A percentile compares a stretch with the other conserved stretches of the same genome.
phyloP scores from a whole-genome alignment of 345 rosid genomes.

The Pseudoturritis turrita region DNA sequence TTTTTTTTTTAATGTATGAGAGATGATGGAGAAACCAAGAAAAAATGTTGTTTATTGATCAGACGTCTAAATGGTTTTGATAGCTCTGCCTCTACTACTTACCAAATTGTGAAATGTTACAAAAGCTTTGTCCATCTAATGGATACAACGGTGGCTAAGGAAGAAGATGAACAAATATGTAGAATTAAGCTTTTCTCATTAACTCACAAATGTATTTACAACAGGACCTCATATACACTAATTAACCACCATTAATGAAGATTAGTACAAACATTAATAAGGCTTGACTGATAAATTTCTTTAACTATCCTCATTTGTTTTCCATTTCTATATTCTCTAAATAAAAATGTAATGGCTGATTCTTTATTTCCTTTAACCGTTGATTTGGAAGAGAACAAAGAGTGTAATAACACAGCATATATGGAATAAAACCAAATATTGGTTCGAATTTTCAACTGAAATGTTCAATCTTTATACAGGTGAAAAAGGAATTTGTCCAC shows the following conservation, averaged over 20 bases:
- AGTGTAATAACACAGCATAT: background rate
- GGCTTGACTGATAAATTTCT: too few relatives aligned
- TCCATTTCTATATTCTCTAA: too few relatives aligned
- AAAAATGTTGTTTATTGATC: slow-evolving; percentile 82
- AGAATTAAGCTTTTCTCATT: too few relatives aligned
- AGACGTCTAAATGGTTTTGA: slow-evolving; percentile 84
- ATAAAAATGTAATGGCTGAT: background rate
- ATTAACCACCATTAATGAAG: too few relatives aligned
- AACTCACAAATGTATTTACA: too few relatives aligned
- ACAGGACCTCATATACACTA: too few relatives aligned
- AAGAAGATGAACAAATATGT: too few relatives aligned
- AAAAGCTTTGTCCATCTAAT: slow-evolving; percentile 68
- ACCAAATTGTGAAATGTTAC: slow-evolving; percentile 67
- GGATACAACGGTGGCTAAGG: slow-evolving; percentile 50
- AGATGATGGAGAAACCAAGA: slow-evolving; percentile 34
- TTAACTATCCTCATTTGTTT: too few relatives aligned
- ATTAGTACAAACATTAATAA: too few relatives aligned
- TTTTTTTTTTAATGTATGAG: too few relatives aligned
- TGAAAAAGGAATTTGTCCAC: slow-evolving; percentile 3
- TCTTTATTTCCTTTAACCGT: background rate
- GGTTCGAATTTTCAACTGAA: slow-evolving; percentile 4
- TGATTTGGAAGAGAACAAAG: background rate
- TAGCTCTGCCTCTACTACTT: slow-evolving; percentile 86
- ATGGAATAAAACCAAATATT: background rate
- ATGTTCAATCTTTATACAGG: slow-evolving; percentile 16